Conservation (phyloP, 331 rosid genomes). For the Acacia concinna region DNA sequence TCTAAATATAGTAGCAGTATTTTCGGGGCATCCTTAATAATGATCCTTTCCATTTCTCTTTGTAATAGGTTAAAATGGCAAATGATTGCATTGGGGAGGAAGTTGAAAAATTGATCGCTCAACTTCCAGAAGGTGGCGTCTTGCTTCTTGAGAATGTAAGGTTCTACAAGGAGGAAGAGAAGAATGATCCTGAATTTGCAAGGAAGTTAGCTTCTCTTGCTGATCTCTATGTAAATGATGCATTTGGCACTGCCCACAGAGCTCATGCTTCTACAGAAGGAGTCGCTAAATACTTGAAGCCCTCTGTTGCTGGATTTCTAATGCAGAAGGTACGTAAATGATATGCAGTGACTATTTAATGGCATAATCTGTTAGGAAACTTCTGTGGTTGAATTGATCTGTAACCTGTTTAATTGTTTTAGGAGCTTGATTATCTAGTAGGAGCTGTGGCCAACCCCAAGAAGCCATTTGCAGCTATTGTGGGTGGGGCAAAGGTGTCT, state of each 20-base stretch:
- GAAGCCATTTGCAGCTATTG: constrained; percentile 76
- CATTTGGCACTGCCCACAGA: constrained; percentile 77
- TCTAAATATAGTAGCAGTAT: background rate
- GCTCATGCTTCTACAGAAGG: constrained; percentile 85
- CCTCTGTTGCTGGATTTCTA: constrained; percentile 74
- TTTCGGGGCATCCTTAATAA: background rate
- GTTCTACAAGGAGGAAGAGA: constrained; percentile 79
- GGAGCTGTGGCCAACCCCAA: constrained; percentile 72
- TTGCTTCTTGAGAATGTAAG: constrained; percentile 74
- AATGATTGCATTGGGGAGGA: constrained; percentile 62
- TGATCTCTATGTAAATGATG: constrained; percentile 72
- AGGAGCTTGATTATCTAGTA: constrained; percentile 81
- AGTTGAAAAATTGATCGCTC: constrained; percentile 59
- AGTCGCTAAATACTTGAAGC: constrained; percentile 64
- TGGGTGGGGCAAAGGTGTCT: constrained; percentile 76
- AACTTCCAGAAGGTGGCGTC: constrained; percentile 68
- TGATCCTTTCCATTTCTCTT: background rate
- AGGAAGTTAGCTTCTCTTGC: constrained; percentile 79
- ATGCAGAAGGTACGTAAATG: constrained; percentile 64
- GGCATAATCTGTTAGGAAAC: background rate
- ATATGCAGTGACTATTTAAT: background rate
- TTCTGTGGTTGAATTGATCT: background rate
- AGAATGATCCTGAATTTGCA: constrained; percentile 73
- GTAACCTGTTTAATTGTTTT: constrained; percentile 18
- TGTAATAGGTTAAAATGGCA: constrained; percentile 58